Evolutionary conservation across 1,139 yeast genomes (phyloP), one percentile per base, ranked within the genome.

Genomic region (Protomyces arabidopsidicola): DNA sequence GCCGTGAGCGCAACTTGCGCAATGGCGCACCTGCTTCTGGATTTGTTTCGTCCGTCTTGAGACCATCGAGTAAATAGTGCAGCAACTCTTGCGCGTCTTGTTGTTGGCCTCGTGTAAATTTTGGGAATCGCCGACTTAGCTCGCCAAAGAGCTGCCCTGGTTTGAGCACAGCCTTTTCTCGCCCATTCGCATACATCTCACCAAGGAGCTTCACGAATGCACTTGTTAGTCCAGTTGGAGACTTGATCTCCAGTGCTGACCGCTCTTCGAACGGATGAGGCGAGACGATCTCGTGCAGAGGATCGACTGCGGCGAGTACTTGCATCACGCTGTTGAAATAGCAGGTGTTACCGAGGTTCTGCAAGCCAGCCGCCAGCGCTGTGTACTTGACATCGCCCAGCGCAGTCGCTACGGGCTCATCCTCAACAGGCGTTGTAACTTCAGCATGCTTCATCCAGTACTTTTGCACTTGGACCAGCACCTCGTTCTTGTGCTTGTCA

Each of bases 61-160:
- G 51, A 3, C 64, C 64, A n/a, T 65, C 64, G 18, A 66, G 42
- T 6, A 66, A 51, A 35, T 42, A 50, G 59, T 66, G 63, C 10
- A 66, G 38, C 12, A 66, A 45, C 39, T 66, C 67, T 42, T 66
- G 67, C 6, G 67, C 67, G 20, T 66, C 67, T 31, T 65, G 65
- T 35, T 66, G 67, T 6, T 42, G 39, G 12, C 63, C 58, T 16
- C 50, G 42, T n/a, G 60, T 45, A 50, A 66, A 62, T 48, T 58
- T 63, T 3, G 64, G 66, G 50, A 55, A 55, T 20, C 50, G 52
- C 12, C 60, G 50, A 39, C 54, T 60, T 5, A 66, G 24, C 48
- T 61, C 64, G 24, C 52, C 50, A 38, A 66, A 61, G 16, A 66
- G 55, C 8, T 51, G 20, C 2, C 51, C 45, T 5, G 67, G 67